Evolutionary conservation across 345 rosid genomes (phyloP).

Genomic region (Dipteronia dyeriana): DNA sequence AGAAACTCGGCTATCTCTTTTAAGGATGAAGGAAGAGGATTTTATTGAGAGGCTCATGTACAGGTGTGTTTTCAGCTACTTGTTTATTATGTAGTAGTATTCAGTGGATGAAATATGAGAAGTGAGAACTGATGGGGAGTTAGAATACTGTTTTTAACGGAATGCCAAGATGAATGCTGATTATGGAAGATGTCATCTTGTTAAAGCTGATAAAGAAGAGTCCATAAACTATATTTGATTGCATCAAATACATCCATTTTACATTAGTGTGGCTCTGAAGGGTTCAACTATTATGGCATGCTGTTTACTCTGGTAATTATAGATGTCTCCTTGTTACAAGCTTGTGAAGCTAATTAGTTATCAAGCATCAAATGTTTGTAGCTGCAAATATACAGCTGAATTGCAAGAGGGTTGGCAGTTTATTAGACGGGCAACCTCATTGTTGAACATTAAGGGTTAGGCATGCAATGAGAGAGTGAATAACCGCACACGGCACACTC

Average conservation of each 20-base stretch:
- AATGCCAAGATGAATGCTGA: conserved; percentile 8
- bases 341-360: background rate
- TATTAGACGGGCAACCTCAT: background rate
- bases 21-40: conserved; percentile 98
- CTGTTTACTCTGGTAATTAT: background rate
- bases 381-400: conserved; percentile 4
- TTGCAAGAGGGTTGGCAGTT: conserved; percentile 2
- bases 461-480: background rate
- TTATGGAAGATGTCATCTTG: conserved; percentile 15
- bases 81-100: conserved; percentile 20
- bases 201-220: conserved; percentile 19
- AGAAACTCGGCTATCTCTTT: conserved; percentile 78
- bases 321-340: background rate
- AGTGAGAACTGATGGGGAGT: conserved; percentile 17
- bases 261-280: background rate
- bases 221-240: conserved; percentile 8
- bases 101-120: conserved; percentile 10
- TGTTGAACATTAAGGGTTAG: background rate
- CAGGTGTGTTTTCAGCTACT: conserved; percentile 60
- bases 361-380: background rate
- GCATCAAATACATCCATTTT: background rate
- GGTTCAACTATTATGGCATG: background rate
- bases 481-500: background rate
- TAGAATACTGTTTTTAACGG: conserved; percentile 24
- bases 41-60: conserved; percentile 87